Conservation (phyloP, 2,329 filamentous ascomycete species). For the Seiridium cupressi region DNA sequence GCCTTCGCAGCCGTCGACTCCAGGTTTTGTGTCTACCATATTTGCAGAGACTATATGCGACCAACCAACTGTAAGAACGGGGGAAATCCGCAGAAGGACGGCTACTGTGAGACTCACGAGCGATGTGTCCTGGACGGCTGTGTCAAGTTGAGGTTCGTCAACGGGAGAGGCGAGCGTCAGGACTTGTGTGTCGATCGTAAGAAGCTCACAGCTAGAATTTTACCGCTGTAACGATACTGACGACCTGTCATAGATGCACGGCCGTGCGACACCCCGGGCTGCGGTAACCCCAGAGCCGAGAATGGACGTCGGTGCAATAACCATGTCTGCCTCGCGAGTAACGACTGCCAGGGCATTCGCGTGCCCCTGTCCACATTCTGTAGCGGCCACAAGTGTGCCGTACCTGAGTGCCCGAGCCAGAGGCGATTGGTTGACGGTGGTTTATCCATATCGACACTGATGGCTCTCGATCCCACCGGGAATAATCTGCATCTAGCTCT, state of each 20-base stretch:
- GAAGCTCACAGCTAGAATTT: background rate
- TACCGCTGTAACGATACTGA: background rate
- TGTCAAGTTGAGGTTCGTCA: background rate
- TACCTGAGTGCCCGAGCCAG: background rate
- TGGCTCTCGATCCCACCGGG: background rate
- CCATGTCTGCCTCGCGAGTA: background rate
- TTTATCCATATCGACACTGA: background rate
- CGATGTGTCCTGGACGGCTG: conserved; percentile 13
- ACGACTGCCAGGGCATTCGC: background rate
- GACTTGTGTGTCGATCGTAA: conserved; percentile 17
- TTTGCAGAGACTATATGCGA: conserved; percentile 13
- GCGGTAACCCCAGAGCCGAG: background rate
- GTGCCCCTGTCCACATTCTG: background rate
- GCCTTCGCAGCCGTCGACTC: conserved; percentile 5
- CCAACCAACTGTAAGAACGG: conserved; percentile 13
- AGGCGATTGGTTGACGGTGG: background rate
- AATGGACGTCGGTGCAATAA: background rate
- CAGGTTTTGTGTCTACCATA: conserved; percentile 17
- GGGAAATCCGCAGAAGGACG: conserved; percentile 12
- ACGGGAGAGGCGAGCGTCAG: conserved; percentile 6
- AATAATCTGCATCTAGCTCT: background rate
- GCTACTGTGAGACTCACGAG: conserved; percentile 18
- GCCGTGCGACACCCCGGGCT: background rate
- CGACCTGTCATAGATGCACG: background rate
- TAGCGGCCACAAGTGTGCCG: background rate